Evolutionary conservation across 768 basidiomycete species (phyloP).

Genomic region (Lactifluus piperatus): DNA sequence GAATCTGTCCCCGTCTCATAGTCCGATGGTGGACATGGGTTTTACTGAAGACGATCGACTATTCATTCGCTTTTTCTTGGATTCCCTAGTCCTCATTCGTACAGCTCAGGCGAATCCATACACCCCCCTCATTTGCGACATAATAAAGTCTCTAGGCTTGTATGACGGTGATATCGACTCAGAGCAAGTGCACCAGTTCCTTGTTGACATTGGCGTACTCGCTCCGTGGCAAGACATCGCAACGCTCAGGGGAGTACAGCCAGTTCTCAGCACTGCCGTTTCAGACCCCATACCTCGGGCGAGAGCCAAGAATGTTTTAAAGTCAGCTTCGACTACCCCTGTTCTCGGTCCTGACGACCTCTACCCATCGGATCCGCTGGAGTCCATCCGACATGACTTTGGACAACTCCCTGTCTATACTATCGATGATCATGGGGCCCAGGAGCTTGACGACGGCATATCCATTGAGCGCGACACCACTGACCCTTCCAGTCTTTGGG

Average conservation of each 20-base stretch:
- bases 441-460: constrained; percentile 91
- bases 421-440: constrained; percentile 69
- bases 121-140: constrained; percentile 37
- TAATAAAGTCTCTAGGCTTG: constrained; percentile 49
- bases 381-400: constrained; percentile 77
- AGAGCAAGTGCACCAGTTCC: constrained; percentile 35
- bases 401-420: constrained; percentile 74
- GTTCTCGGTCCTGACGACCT: constrained; percentile 54
- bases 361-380: constrained; percentile 52
- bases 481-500: constrained; percentile 59
- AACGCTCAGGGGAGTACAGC: constrained; percentile 14
- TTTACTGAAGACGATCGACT: constrained; percentile 47
- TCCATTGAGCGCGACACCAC: constrained; percentile 63
- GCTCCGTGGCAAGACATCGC: constrained; percentile 73
- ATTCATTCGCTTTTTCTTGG: constrained; percentile 51
- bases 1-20: constrained; percentile 25
- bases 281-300: background rate
- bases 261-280: background rate
- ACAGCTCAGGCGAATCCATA: constrained; percentile 58
- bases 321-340: background rate
- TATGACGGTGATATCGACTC: constrained; percentile 28
- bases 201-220: constrained; percentile 65
- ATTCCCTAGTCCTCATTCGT: constrained; percentile 41
- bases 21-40: constrained; percentile 24
- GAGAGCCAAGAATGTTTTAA: background rate